Conservation (phyloP, 805 yeast species). For the Cyberlindnera euphorbiiphila region DNA sequence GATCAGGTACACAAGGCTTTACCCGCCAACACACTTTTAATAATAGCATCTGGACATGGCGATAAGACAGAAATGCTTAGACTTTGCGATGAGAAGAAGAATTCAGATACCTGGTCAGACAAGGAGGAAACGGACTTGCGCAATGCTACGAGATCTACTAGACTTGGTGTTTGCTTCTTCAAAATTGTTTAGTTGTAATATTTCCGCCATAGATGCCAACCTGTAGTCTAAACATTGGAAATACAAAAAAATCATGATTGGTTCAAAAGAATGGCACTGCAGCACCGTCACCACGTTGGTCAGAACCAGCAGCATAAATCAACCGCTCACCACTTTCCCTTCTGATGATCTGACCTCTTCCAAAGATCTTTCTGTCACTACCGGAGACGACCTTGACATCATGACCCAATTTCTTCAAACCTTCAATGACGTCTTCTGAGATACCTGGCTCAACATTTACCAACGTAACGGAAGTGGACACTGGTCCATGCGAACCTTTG, state of each 20-base stretch:
- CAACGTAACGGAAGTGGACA: slow-evolving; percentile 51
- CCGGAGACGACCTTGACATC: slow-evolving; percentile 42
- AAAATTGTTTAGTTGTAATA: slow-evolving; percentile 35
- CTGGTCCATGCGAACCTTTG: slow-evolving; percentile 62
- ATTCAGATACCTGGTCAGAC: slow-evolving; percentile 48
- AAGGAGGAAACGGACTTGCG: slow-evolving; percentile 45
- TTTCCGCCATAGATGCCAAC: too few relatives aligned
- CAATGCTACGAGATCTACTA: slow-evolving; percentile 46
- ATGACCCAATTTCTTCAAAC: slow-evolving; percentile 55
- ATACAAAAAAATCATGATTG: neutral
- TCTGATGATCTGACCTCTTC: slow-evolving; percentile 72
- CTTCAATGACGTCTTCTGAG: slow-evolving; percentile 39
- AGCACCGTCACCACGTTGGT: slow-evolving; percentile 83
- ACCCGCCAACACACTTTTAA: slow-evolving; percentile 56
- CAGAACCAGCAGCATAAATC: slow-evolving; percentile 69
- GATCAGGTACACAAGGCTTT: slow-evolving; percentile 44
- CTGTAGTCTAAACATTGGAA: too few relatives aligned
- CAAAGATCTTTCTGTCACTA: slow-evolving; percentile 43
- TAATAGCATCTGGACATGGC: slow-evolving; percentile 62
- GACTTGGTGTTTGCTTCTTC: slow-evolving; percentile 57
- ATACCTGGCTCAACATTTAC: slow-evolving; percentile 68
- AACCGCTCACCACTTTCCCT: slow-evolving; percentile 40
- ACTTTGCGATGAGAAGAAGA: slow-evolving; percentile 41
- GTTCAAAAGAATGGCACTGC: slow-evolving; percentile 37
- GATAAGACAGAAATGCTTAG: slow-evolving; percentile 45